These are phyloP conservation scores for Plasmodium billcollinsi DNA, from an alignment of 169 alveolate species.

Conservation along the genomic window DNA sequence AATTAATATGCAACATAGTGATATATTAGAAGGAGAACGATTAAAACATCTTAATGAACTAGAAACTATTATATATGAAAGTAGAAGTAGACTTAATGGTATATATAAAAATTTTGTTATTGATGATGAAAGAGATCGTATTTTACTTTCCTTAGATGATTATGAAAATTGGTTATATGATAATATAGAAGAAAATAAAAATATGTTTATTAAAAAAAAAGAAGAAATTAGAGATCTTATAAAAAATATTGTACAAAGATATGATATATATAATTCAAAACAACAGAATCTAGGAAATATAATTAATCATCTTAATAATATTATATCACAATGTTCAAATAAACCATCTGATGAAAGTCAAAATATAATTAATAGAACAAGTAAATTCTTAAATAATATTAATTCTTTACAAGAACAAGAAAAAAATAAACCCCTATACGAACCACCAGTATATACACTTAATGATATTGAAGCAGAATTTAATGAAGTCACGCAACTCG, in stretches of 20 bases:
- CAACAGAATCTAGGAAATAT: constrained; percentile 77
- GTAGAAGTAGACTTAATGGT: constrained; percentile 79
- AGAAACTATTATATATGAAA: constrained; percentile 83
- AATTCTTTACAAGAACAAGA: constrained; percentile 76
- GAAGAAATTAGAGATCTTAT: constrained; percentile 72
- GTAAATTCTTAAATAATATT: constrained; percentile 10
- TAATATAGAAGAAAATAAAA: constrained; percentile 81
- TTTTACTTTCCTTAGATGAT: constrained; percentile 76
- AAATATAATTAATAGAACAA: constrained; percentile 71
- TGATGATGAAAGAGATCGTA: constrained; percentile 77
- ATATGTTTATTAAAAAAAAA: constrained; percentile 70
- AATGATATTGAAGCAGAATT: constrained; percentile 78
- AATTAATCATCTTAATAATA: constrained; percentile 63
- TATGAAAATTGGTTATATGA: constrained; percentile 84
- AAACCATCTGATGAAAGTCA: constrained; percentile 79
- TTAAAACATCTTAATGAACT: constrained; percentile 82
- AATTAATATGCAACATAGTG: constrained; percentile 77
- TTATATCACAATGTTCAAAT: constrained; percentile 77
- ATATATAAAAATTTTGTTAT: constrained; percentile 82
- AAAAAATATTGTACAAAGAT: constrained; percentile 75
- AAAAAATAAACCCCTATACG: constrained; percentile 58
- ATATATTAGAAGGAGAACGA: constrained; percentile 79
- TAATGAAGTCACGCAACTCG: constrained; percentile 77
- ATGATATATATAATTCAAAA: constrained; percentile 78
- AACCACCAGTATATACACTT: constrained; percentile 78